phyloP scores from a whole-genome alignment of 768 basidiomycete genomes.

The Gloeophyllum trabeum region DNA sequence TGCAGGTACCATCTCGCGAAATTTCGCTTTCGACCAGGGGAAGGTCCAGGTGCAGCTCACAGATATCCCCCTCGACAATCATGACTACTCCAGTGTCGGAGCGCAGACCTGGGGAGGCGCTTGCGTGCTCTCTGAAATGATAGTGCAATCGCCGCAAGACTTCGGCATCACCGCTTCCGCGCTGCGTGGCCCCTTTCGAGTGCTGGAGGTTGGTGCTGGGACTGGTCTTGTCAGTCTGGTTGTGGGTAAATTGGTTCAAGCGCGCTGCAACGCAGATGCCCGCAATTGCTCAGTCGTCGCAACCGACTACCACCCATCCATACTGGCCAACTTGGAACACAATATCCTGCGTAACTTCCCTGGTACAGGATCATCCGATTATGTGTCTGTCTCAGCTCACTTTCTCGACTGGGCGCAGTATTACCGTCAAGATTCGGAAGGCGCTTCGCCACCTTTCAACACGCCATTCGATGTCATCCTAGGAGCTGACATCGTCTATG shows the following conservation, averaged over 20 bases:
- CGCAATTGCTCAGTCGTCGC: slow-evolving; percentile 20
- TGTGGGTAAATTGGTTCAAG: slow-evolving; percentile 20
- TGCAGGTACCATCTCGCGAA: slow-evolving; percentile 44
- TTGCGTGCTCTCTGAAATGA: slow-evolving; percentile 67
- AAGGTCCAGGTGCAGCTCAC: slow-evolving; percentile 35
- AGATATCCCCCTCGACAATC: slow-evolving; percentile 60
- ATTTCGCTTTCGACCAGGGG: slow-evolving; percentile 22
- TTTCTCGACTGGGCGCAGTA: slow-evolving; percentile 29
- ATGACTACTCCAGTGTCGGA: slow-evolving; percentile 64
- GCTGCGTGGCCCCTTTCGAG: slow-evolving; percentile 13
- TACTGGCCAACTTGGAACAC: slow-evolving; percentile 32
- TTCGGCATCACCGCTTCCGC: slow-evolving; percentile 30
- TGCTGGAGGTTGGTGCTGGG: slow-evolving; percentile 48
- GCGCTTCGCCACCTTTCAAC: slow-evolving; percentile 11
- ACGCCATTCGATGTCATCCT: slow-evolving; percentile 35
- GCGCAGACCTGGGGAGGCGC: slow-evolving; percentile 88
- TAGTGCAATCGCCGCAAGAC: slow-evolving; percentile 40
- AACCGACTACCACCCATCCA: slow-evolving; percentile 38
- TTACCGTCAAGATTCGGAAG: slow-evolving; percentile 5
- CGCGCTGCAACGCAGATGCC: neutral
- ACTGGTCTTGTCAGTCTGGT: slow-evolving; percentile 42
- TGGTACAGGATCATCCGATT: neutral
- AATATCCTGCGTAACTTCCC: slow-evolving; percentile 31
- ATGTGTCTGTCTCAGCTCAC: slow-evolving; percentile 14
- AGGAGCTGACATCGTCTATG: slow-evolving; percentile 47